These are phyloP conservation scores for Cucumis melo DNA, from an alignment of 306 rosid genomes.

Conservation along the genomic window DNA sequence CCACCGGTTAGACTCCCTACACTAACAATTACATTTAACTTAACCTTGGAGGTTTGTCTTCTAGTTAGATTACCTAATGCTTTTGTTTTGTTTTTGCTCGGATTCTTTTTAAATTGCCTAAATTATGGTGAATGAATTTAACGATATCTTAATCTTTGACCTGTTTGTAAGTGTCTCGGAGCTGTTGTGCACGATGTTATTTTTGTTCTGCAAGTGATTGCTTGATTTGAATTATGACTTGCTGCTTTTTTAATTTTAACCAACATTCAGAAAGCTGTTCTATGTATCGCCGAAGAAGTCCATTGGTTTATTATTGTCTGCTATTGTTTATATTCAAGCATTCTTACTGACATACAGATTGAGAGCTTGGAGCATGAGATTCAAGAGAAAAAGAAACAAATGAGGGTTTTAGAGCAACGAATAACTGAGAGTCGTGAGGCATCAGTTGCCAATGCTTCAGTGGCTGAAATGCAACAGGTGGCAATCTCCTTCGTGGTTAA, in stretches of 20 bases:
- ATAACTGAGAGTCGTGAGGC: constrained; percentile 83
- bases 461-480: constrained; percentile 99
- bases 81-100: neutral
- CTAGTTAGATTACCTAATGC: neutral
- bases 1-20: neutral
- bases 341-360: constrained; percentile 30
- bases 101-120: neutral
- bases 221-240: neutral
- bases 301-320: neutral
- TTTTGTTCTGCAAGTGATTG: neutral
- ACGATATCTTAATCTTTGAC: neutral
- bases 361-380: constrained; percentile 84
- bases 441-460: constrained; percentile 57
- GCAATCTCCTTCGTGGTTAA: constrained; percentile 4
- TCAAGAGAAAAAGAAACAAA: constrained; percentile 78
- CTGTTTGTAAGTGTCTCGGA: neutral
- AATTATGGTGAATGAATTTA: neutral
- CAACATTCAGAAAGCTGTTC: neutral
- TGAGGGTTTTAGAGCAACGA: constrained; percentile 78
- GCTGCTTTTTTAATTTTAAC: neutral
- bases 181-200: neutral
- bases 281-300: neutral
- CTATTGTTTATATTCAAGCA: neutral
- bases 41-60: neutral
- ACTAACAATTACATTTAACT: neutral